Conservation (phyloP, 805 yeast species). For the Kodamaea kakaduensis region DNA sequence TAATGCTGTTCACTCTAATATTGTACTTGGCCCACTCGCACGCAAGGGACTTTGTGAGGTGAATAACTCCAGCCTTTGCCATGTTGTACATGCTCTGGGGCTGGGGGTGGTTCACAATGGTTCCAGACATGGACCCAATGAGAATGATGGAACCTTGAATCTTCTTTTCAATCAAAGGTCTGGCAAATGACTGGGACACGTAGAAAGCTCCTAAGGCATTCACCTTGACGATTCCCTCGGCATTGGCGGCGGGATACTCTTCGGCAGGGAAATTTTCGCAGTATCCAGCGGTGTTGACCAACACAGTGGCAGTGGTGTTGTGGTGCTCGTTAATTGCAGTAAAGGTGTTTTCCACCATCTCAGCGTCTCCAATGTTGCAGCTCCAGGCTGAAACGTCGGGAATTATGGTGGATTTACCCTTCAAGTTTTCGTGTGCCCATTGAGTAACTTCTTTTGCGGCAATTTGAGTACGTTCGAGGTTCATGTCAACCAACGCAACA, state of each 20-base stretch:
- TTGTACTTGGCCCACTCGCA: conserved; percentile 78
- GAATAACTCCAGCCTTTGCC: conserved; percentile 85
- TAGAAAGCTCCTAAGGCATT: conserved; percentile 72
- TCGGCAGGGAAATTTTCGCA: conserved; percentile 77
- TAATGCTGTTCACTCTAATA: conserved; percentile 71
- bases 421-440: conserved; percentile 46
- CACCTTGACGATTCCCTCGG: conserved; percentile 65
- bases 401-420: conserved; percentile 26
- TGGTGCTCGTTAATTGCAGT: conserved; percentile 52
- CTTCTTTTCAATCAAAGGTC: conserved; percentile 56
- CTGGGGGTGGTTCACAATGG: conserved; percentile 74
- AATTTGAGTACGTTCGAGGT: conserved; percentile 52
- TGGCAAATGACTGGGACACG: conserved; percentile 71
- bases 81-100: conserved; percentile 78
- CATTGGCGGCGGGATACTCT: conserved; percentile 68
- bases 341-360: conserved; percentile 53
- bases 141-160: conserved; percentile 59
- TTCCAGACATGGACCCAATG: conserved; percentile 75
- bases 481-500: conserved; percentile 67
- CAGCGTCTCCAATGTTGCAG: conserved; percentile 68
- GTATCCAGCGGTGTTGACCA: conserved; percentile 81
- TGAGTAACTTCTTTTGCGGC: conserved; percentile 47
- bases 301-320: conserved; percentile 56
- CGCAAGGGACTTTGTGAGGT: conserved; percentile 70
- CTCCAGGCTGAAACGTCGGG: conserved; percentile 58